Evolutionary conservation across 2,329 filamentous ascomycete species (phyloP).

Genomic region (Aspergillus versicolor): DNA sequence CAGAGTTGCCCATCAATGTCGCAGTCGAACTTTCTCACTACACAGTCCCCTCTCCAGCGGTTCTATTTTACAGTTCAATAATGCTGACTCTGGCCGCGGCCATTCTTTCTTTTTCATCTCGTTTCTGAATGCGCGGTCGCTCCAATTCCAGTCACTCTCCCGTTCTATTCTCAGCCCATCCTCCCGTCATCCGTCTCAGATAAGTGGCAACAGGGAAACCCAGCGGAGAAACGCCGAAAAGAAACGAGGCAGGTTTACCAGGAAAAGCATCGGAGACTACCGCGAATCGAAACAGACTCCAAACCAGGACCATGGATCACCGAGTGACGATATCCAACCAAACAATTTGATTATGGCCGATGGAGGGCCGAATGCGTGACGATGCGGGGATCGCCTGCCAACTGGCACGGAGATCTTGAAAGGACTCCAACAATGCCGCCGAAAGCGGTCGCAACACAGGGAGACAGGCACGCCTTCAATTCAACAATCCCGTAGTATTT

Average conservation of each 20-base stretch:
- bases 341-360: conserved; percentile 7
- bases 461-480: no score
- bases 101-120: no score
- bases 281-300: neutral
- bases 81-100: no score
- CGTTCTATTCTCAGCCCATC: no score
- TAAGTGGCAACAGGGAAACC: neutral
- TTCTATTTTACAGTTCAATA: no score
- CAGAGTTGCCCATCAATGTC: neutral
- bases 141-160: no score
- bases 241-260: neutral
- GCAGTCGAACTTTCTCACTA: no score
- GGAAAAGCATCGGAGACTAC: neutral
- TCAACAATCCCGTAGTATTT: neutral
- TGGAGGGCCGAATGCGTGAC: neutral
- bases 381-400: conserved; percentile 7
- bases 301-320: neutral
- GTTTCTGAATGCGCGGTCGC: no score
- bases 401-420: neutral
- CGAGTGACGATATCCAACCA: neutral
- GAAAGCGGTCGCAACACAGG: neutral
- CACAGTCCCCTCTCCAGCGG: no score
- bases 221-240: neutral
- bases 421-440: neutral
- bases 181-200: neutral